phyloP scores from a whole-genome alignment of 495 filamentous ascomycete genomes.

The Parathielavia appendiculata region DNA sequence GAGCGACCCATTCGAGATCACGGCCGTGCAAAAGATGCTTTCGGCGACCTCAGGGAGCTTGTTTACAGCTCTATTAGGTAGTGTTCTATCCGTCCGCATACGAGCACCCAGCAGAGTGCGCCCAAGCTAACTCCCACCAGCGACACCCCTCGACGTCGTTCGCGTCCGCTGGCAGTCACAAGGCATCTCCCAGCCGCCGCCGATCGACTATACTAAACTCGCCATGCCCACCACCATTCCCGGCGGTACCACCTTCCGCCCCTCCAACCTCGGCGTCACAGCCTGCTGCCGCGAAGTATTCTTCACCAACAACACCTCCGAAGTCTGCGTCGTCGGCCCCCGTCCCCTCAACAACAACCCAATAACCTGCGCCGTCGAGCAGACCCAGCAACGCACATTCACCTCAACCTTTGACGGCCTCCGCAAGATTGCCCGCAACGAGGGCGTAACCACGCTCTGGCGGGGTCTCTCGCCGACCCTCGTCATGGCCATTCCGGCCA shows the following conservation, averaged over 20 bases:
- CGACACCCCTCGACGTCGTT: slow-evolving; percentile 94
- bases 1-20: slow-evolving; percentile 54
- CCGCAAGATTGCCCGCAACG: slow-evolving; percentile 92
- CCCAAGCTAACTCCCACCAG: slow-evolving; percentile 42
- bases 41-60: slow-evolving; percentile 88
- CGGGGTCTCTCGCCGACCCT: slow-evolving; percentile 87
- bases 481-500: slow-evolving; percentile 88
- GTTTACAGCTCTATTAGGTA: slow-evolving; percentile 84
- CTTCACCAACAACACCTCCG: slow-evolving; percentile 81
- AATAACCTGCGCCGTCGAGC: slow-evolving; percentile 79
- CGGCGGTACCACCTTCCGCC: slow-evolving; percentile 50
- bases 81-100: slow-evolving; percentile 20
- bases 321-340: slow-evolving; percentile 65
- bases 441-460: slow-evolving; percentile 84
- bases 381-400: slow-evolving; percentile 74
- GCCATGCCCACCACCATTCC: slow-evolving; percentile 35
- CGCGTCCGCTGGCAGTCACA: slow-evolving; percentile 92
- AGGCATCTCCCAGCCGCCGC: slow-evolving; percentile 39
- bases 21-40: slow-evolving; percentile 83
- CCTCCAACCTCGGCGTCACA: slow-evolving; percentile 83
- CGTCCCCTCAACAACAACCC: slow-evolving; percentile 42
- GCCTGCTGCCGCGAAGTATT: slow-evolving; percentile 96
- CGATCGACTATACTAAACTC: slow-evolving; percentile 38
- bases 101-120: background rate
- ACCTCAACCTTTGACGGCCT: slow-evolving; percentile 88